Conservation (phyloP, 106 monocot species). For the Dendrobium nobile region DNA sequence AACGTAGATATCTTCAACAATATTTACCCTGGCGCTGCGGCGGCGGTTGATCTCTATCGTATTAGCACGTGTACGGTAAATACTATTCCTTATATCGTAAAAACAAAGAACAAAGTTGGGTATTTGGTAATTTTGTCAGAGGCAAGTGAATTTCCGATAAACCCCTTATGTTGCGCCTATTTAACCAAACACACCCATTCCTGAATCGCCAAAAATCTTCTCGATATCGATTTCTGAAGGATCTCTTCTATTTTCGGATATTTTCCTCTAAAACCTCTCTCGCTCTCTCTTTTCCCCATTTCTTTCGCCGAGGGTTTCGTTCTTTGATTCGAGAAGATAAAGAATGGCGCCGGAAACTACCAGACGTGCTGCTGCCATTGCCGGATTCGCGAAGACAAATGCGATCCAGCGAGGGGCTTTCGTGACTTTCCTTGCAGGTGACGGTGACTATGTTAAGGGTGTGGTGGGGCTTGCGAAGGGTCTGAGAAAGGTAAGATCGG, state of each 20-base stretch:
- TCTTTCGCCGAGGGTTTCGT: not conserved
- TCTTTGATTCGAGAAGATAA: not conserved
- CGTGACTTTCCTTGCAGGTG: constrained; percentile 74
- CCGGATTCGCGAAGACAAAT: not conserved
- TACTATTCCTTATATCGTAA: not conserved
- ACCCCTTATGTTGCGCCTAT: not conserved
- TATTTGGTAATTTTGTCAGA: too few species aligned
- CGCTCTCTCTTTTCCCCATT: not conserved
- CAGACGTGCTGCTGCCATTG: not conserved
- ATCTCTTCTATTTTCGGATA: not conserved
- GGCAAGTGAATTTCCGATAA: too few species aligned
- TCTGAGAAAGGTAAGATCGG: constrained; percentile 48
- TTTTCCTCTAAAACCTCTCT: not conserved
- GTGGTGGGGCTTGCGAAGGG: constrained; percentile 79
- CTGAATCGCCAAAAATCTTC: not conserved
- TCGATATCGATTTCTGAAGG: not conserved
- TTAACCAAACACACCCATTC: not conserved
- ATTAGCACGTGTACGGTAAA: not conserved
- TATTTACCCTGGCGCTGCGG: not conserved
- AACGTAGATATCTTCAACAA: too few species aligned
- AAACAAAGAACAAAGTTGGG: not conserved
- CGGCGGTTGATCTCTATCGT: not conserved
- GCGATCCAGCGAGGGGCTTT: constrained; percentile 19
- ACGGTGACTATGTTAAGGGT: constrained; percentile 79
- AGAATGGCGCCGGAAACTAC: constrained; percentile 1